A percentile compares a stretch with the other conserved stretches of the same genome.
These are phyloP conservation scores for Coemansia sp. DNA, from an alignment of 192 early-diverging fungal species.

Conservation along the genomic window DNA sequence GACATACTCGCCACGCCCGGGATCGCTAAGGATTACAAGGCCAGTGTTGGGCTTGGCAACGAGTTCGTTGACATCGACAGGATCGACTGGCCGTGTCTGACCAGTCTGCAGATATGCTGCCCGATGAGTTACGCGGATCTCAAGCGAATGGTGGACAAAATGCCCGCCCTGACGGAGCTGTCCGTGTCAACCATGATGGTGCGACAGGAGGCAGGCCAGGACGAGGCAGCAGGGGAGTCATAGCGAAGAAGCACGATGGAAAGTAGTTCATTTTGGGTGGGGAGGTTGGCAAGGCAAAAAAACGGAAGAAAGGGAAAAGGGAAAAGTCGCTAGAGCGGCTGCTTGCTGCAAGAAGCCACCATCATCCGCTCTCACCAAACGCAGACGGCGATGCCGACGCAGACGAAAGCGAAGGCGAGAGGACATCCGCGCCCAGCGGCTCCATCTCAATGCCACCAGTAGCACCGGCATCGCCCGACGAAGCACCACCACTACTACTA, in stretches of 20 bases:
- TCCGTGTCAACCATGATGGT: background rate
- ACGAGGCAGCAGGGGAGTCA: background rate
- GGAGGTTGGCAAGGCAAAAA: too few species aligned
- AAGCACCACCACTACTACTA: background rate
- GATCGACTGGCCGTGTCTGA: background rate
- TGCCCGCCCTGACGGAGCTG: background rate
- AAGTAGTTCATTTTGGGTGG: too few species aligned
- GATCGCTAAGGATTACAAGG: background rate
- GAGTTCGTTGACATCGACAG: background rate
- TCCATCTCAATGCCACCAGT: slow-evolving; percentile 39
- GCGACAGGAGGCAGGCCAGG: background rate
- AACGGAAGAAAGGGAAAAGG: too few species aligned
- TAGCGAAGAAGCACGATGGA: too few species aligned
- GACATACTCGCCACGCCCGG: background rate
- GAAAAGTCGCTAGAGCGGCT: too few species aligned
- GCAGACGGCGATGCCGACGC: background rate
- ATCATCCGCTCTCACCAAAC: too few species aligned
- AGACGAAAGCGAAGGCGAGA: background rate
- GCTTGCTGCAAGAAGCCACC: too few species aligned
- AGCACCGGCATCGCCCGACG: background rate
- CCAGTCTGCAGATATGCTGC: background rate
- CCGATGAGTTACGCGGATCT: background rate
- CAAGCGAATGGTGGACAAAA: background rate
- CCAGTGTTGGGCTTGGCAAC: background rate
- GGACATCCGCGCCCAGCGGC: slow-evolving; percentile 12